Evolutionary conservation across 371 early-diverging fungal genomes (phyloP), one percentile per base, ranked within the genome.

Genomic region (Capniomyces stellatus): DNA sequence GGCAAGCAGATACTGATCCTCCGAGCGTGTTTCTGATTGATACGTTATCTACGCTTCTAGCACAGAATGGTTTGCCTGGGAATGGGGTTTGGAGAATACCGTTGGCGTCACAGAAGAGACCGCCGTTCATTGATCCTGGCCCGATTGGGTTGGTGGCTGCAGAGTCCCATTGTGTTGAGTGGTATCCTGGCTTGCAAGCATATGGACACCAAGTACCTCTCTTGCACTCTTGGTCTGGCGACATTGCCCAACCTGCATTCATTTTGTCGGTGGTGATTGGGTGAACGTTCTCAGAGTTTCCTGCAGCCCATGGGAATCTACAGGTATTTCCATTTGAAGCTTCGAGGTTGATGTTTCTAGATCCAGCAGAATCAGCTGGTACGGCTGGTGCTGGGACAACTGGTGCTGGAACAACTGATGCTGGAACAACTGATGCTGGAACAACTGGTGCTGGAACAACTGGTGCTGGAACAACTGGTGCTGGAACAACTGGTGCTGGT

Each of bases 191-290:
- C 1, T 43, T 55, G 23, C 71, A 70, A 1, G 71, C 70, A 50
- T 70, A 70, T 1, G 71, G 71, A 46, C 71, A 70, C 67, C 66
- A 70, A 0, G 52, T 39, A 47, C 52, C 52, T 23, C 58, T 52
- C 51, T 0, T 60, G 57, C 71, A 70, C 30, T 19, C 25, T 35
- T 69, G 66, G 61, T 70, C 30, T 0, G 63, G 66, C 50, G 69
- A 70, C 71, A 71, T 71, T 22, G 71, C 71, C 71, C 71, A 71
- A 8, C 71, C 71, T 21, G 58, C 64, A 56, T 71, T 71, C 6
- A 25, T 29, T 2, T 23, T 19, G 23, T 0, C 0, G 0, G 70
- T 64, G 1, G 71, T 71, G 13, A 71, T 61, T 0, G 68, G 68
- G 1, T 67, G 62, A 0, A 71, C 63, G 54, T 63, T 44, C 49